Evolutionary conservation across 805 yeast species (phyloP), one percentile per base, ranked within the genome.

Genomic region (Myxozyma lipomycoides): DNA sequence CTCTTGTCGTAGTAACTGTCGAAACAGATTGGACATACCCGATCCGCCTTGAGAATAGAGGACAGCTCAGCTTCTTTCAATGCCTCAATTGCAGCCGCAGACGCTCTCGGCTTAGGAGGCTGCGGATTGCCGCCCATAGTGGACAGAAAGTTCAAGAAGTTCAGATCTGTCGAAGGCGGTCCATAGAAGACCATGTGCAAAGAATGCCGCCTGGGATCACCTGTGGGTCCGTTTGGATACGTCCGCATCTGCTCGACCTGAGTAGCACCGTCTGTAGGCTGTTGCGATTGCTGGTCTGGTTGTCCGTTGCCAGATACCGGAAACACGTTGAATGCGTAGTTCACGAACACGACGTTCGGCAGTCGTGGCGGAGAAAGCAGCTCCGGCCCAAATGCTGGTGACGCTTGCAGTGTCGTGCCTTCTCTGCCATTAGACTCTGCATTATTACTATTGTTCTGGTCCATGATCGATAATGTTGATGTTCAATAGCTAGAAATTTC

Each of bases 21-120:
- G 55, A 71, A 73, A 58, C 79, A 75, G 38, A 75, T 76, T 4
- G 76, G 58, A 56, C 78, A 73, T 1, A 48, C 55, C 19, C 65
- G 56, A 18, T 70, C 73, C n/a, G 60, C 36, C 26, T 62, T 67
- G 1, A 70, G 66, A 6, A 71, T 50, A 2, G 63, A 60, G 15
- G 55, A 37, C 19, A 65, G 45, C 10, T 61, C 62, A 22, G 69
- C 59, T 4, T 62, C 59, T 50, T 62, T 56, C 49, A 72, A 52
- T 15, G 64, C 61, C 9, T 62, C 62, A 22, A 72, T 60, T 9
- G 73, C 74, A 7, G 59, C 58, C 46, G 62, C 52, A 9, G 68
- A 59, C 9, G 70, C 70, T 40, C 61, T 56, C 2, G 56, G 59
- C 47, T 60, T 56, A 18, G 55, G 53, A 19, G 59, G 56, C 22